phyloP scores from a whole-genome alignment of 2,329 filamentous ascomycete genomes.

The Cercospora brassicicola region DNA sequence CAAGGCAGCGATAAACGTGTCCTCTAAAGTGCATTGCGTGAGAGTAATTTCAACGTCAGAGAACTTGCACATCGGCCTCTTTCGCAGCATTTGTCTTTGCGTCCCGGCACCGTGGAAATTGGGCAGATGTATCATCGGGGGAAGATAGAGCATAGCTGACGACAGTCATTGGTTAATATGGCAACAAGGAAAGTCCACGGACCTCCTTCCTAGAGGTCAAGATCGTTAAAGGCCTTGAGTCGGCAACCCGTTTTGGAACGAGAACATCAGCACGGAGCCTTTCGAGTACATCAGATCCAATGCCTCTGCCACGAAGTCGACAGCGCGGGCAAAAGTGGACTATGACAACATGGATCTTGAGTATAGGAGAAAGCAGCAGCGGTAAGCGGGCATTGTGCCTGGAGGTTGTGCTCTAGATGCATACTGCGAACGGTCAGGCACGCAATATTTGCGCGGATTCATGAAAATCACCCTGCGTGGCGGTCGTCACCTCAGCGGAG shows the following conservation, averaged over 20 bases:
- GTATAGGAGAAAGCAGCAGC: constrained; percentile 27
- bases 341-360: constrained; percentile 22
- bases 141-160: neutral
- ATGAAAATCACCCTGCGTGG: constrained; percentile 21
- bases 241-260: neutral
- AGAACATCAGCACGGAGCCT: constrained; percentile 19
- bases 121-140: neutral
- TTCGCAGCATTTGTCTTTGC: neutral
- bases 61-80: neutral
- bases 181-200: neutral
- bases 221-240: neutral
- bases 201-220: neutral
- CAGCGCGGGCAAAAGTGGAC: constrained; percentile 18
- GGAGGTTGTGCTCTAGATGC: constrained; percentile 29
- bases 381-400: constrained; percentile 29
- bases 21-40: neutral
- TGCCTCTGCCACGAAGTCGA: constrained; percentile 25
- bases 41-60: neutral
- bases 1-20: neutral
- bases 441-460: constrained; percentile 3
- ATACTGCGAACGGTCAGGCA: constrained; percentile 20
- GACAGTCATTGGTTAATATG: neutral
- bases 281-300: constrained; percentile 24
- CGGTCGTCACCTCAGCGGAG: constrained; percentile 29
- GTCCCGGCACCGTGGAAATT: neutral